Conservation (phyloP, 1,139 yeast species). For the Suhomyces kunorum region DNA sequence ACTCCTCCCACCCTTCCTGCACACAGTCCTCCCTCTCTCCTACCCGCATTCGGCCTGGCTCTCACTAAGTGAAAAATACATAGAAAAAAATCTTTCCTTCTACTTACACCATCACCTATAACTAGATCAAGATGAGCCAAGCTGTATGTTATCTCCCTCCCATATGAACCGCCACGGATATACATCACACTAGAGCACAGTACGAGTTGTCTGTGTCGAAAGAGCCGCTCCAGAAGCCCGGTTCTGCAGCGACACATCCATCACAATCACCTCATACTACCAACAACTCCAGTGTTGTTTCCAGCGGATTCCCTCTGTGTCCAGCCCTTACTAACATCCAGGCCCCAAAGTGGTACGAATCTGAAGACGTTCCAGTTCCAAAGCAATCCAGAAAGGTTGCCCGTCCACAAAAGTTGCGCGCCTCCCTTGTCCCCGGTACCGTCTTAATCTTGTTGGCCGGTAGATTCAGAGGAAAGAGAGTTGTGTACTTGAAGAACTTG, state of each 20-base stretch:
- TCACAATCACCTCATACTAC: too few species aligned
- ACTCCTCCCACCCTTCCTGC: conserved; percentile 7
- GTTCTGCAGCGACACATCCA: too few species aligned
- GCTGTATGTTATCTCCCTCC: conserved; percentile 27
- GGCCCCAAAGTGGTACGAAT: conserved; percentile 96
- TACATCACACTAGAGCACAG: background rate
- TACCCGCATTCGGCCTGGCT: conserved; percentile 7
- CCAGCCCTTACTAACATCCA: conserved; percentile 30
- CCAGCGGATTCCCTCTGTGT: background rate
- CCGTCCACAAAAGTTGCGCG: conserved; percentile 95
- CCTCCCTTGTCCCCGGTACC: conserved; percentile 98
- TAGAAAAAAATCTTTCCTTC: conserved; percentile 22
- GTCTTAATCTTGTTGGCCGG: conserved; percentile 98
- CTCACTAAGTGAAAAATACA: conserved; percentile 17
- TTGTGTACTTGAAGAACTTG: conserved; percentile 94
- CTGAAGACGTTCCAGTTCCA: conserved; percentile 89
- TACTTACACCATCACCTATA: conserved; percentile 25
- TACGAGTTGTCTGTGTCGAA: background rate
- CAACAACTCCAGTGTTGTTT: too few species aligned
- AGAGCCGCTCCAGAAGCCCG: background rate
- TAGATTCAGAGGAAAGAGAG: conserved; percentile 99
- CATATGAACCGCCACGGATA: background rate
- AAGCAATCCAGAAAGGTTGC: conserved; percentile 87
- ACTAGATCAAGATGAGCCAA: conserved; percentile 36
- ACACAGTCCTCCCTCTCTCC: conserved; percentile 8